phyloP scores from a whole-genome alignment of 2,329 filamentous ascomycete species.

The Neoscytalidium dimidiatum region DNA sequence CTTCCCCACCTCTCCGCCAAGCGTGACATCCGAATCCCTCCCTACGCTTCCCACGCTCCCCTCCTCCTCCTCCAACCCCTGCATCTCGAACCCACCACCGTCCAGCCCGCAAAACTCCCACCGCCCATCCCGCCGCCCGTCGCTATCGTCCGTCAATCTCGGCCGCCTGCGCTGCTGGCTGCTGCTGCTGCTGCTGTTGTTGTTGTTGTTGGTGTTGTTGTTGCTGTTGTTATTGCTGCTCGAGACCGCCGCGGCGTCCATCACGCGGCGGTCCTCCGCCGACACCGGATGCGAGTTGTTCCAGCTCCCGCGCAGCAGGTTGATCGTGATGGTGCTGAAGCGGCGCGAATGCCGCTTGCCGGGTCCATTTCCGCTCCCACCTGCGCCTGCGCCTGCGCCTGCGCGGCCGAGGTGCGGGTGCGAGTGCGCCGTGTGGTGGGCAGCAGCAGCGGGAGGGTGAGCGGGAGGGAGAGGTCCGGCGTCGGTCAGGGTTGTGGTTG shows the following conservation, averaged over 20 bases:
- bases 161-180: background rate
- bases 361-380: no score
- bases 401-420: background rate
- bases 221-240: no score
- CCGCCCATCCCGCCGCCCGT: background rate
- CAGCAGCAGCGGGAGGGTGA: background rate
- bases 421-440: background rate
- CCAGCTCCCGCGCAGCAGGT: slow-evolving; percentile 14
- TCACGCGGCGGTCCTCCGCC: slow-evolving; percentile 3
- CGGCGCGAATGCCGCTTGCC: background rate
- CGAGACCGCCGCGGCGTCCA: background rate
- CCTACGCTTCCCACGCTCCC: background rate
- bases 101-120: background rate
- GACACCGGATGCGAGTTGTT: slow-evolving; percentile 9
- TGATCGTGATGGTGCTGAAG: slow-evolving; percentile 13
- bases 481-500: background rate
- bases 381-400: no score
- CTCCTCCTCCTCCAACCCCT: background rate
- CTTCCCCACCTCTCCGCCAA: background rate
- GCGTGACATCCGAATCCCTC: slow-evolving; percentile 9
- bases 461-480: background rate
- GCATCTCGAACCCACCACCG: background rate
- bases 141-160: background rate
- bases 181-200: background rate
- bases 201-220: background rate